These are phyloP conservation scores for Epithemia pelagica DNA, from an alignment of 108 stramenopile genomes.

Conservation along the genomic window DNA sequence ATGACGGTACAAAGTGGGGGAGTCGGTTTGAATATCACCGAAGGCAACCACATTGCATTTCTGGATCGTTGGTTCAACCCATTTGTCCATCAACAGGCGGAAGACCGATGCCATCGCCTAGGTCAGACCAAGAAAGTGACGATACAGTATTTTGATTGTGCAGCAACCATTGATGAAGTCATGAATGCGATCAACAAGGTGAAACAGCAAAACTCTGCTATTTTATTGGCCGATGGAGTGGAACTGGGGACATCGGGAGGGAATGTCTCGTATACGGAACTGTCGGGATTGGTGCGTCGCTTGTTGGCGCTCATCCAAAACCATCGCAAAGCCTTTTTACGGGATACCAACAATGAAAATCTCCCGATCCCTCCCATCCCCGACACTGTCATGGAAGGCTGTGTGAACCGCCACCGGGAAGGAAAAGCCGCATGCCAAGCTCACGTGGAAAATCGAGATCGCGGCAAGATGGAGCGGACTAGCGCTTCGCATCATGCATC, in stretches of 20 bases:
- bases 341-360: not conserved
- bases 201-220: constrained; percentile 28
- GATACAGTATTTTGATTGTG: constrained; percentile 42
- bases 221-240: constrained; percentile 34
- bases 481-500: too few species aligned
- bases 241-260: constrained; percentile 15
- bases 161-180: constrained; percentile 32
- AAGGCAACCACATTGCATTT: constrained; percentile 37
- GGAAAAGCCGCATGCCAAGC: not conserved
- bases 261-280: constrained; percentile 18
- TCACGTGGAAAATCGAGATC: too few species aligned
- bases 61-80: constrained; percentile 28
- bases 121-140: constrained; percentile 96
- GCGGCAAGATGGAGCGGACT: too few species aligned
- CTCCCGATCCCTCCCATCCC: not conserved
- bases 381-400: not conserved
- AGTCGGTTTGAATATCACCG: constrained; percentile 34
- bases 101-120: constrained; percentile 96
- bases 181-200: constrained; percentile 29
- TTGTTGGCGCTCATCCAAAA: not conserved
- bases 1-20: constrained; percentile 40
- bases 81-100: constrained; percentile 69
- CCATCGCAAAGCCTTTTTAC: not conserved
- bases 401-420: not conserved
- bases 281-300: constrained; percentile 28